Base-by-base conservation (phyloP, 2,329 filamentous ascomycete genomes). In the Chrysoporthe puriensis region DNA sequence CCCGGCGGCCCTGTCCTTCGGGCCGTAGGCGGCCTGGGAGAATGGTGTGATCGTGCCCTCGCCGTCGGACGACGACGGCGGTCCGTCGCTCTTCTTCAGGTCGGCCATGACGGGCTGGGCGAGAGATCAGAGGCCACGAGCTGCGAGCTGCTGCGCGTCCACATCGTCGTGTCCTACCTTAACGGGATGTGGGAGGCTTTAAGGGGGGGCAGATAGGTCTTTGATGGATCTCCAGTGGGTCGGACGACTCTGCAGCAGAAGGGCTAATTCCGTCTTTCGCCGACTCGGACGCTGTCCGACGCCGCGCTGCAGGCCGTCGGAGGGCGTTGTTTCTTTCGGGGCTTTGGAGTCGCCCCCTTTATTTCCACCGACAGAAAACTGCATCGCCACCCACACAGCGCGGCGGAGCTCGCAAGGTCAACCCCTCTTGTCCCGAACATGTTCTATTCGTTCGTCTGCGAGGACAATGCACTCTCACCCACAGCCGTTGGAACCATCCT, bases 31-130 rank as follows among this genome's bases (percentile, higher is more conserved):
- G 11, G 60, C 54, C 21, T 46, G 36, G 18, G 67, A 66, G 21
- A 44, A 32, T 36, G 60, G 59, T 42, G 63, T 61, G n/a, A 59
- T 54, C 7, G 60, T 69, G 40, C 58, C 52, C 34, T 62, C 60
- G 16, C 60, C 60, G 13, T 58, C 40, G 1, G 67, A 61, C 42
- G 36, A 42, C 9, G 63, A 16, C 42, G 34, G 18, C 21, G 48
- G 56, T 9, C 26, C 26, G 11, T 63, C 60, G 26, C 14, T 16
- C 50, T 60, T 64, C 13, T 66, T 50, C 16, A 34, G 4, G 11
- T 48, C 21, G n/a, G 40, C 54, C 63, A 66, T 68, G 18, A 26
- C 46, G 16, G n/a, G n/a, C 6, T 6, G 34, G 18, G 9, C 43
- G 21, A 42, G 6, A 42, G 18, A 14, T 52, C 54, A 32, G 14